Evolutionary conservation across 1,139 yeast genomes (phyloP), one percentile per base, ranked within the genome.

Genomic region (Blastobotrys persicus): DNA sequence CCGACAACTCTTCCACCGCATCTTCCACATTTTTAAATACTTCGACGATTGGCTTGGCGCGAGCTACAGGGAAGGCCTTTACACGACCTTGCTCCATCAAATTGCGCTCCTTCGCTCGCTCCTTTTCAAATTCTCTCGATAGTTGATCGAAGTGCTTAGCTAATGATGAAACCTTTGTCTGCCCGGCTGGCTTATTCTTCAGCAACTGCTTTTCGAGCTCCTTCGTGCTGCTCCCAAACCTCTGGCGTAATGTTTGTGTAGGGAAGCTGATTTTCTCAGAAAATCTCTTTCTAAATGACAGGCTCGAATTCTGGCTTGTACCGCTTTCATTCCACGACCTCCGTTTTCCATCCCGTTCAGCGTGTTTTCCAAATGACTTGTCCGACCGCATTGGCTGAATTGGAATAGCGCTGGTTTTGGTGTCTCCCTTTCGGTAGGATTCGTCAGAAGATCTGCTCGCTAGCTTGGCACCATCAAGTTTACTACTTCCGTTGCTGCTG

Each of bases 1-100:
- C 28, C 5, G 28, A 23, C 9, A 23, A 72, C 28, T 62, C 67
- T 42, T 74, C 77, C 6, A 88, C 96, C 1, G 95, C 97, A 68
- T 89, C 97, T 57, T 85, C 85, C 33, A 88, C 94, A 61, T 88
- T 85, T 58, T 88, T 85, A 65, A 87, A 92, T 26, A 94, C 87
- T 59, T 91, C 97, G 26, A 91, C 98, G 50, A 88, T 85, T 0
- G 98, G 98, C 54, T 79, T 82, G 3, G 95, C 83, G 2, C 83
- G 80, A 20, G 84, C 82, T 50, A 88, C 80, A 1, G 94, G 92
- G 32, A 78, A 74, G 0, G 96, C 95, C 48, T 85, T 77, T 55
- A 83, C 84, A 52, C 86, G 79, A 52, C 80, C 79, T 20, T 77
- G 78, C 32, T 76, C 74, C 48, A 85, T 64, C 56, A 85, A 80